Percentiles rank a stretch among this genome's conserved stretches.
These are phyloP conservation scores for Trichoderma semiorbis DNA, from an alignment of 2,329 filamentous ascomycete species.

Conservation along the genomic window DNA sequence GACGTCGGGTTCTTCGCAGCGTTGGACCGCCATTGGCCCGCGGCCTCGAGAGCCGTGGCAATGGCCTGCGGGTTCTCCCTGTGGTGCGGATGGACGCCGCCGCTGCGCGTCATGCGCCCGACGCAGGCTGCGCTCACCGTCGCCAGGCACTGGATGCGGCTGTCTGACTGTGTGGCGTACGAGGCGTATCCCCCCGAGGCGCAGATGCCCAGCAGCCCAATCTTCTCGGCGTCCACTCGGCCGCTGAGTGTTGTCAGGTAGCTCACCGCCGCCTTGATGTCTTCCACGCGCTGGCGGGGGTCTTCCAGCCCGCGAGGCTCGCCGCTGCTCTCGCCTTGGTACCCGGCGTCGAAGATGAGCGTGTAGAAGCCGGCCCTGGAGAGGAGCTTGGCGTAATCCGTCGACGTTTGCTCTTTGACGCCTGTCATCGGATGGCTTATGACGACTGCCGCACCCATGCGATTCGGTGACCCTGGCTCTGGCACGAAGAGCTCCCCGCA, in stretches of 20 bases:
- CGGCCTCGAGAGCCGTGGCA: slow-evolving; percentile 6
- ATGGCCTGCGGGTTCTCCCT: slow-evolving; percentile 9
- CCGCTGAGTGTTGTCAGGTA: slow-evolving; percentile 30
- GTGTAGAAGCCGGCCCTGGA: slow-evolving; percentile 31
- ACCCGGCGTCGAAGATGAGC: slow-evolving; percentile 37
- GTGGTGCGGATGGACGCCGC: neutral
- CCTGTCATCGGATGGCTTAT: slow-evolving; percentile 31
- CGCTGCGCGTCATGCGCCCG: slow-evolving; percentile 29
- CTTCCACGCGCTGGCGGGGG: slow-evolving; percentile 36
- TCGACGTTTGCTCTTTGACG: slow-evolving; percentile 39
- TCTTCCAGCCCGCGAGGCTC: slow-evolving; percentile 37
- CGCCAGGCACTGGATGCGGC: slow-evolving; percentile 38
- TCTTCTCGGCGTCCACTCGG: slow-evolving; percentile 31
- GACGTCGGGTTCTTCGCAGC: slow-evolving; percentile 2
- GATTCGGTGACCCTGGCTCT: neutral
- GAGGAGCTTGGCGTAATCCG: slow-evolving; percentile 31
- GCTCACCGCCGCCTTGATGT: slow-evolving; percentile 34
- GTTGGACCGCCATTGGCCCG: slow-evolving; percentile 1
- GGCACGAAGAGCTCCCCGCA: slow-evolving; percentile 13
- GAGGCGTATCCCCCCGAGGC: slow-evolving; percentile 36
- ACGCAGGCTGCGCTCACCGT: slow-evolving; percentile 31
- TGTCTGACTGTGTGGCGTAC: slow-evolving; percentile 35
- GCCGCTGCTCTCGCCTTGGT: slow-evolving; percentile 37
- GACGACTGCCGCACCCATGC: slow-evolving; percentile 23
- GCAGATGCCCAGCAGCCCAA: slow-evolving; percentile 39